Evolutionary conservation across 2,329 filamentous ascomycete genomes (phyloP), one percentile per base, ranked within the genome.

Genomic region (Fusarium palustre): DNA sequence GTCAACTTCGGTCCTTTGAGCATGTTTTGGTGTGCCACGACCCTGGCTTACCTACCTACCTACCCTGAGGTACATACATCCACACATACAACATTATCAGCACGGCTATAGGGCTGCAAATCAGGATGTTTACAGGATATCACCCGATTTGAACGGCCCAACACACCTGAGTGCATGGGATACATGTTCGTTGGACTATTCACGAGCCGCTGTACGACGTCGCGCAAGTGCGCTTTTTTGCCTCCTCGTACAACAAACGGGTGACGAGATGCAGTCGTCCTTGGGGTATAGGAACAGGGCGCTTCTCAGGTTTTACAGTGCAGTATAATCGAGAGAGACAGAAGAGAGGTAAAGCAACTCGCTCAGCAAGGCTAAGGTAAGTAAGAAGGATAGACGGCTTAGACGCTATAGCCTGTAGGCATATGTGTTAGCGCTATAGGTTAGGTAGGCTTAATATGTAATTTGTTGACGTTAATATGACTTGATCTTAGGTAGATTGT

Each of bases 311-410:
- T 69, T 66, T 43, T 70, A 71, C 68, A 63, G 65, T 70, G 20
- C 66, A 64, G 70, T 43, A 36, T 18, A 36, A 31, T 30, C 47
- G 20, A 45, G 22, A 53, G 49, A 33, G 25, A 47, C 16, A 13
- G 43, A 31, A 31, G 60, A 68, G 59, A 66, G 59, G 63, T 58
- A 71, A 72, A 68, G 71, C 68, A 74, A 75, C 73, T 75, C 69
- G 65, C 65, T 68, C 59, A 47, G 50, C 54, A 53, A 68, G 60
- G 59, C 64, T 59, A 57, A 67, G 69, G 58, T 65, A 75, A 74
- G 73, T 73, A 73, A 75, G 66, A 55, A 39, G 43, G 61, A 65
- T 58, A 64, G 69, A 66, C 55, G 67, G 69, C 46, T 68, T 66
- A 30, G 45, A 66, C 60, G 66, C 64, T 62, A 66, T 67, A 60